Percentiles rank a stretch among this genome's conserved stretches.
These are phyloP conservation scores for Schoenoplectus tabernaemontani DNA, from an alignment of 202 grass and related monocot genomes.

Conservation along the genomic window DNA sequence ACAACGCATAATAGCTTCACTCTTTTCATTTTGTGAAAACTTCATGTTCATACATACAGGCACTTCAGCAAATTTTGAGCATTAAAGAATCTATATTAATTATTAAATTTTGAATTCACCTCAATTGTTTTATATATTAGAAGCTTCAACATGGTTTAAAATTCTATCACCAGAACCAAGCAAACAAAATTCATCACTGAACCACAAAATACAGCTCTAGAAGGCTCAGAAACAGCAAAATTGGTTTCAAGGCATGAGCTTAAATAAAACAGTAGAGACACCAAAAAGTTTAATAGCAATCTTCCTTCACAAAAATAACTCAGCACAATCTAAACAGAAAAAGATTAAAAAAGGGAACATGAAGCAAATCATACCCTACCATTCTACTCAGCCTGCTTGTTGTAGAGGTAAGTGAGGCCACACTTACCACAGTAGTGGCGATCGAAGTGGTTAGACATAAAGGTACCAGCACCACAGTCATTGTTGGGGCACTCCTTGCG, in stretches of 20 bases:
- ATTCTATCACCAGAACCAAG: neutral
- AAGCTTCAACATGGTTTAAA: neutral
- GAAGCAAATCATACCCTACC: neutral
- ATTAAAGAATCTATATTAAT: neutral
- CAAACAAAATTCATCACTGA: neutral
- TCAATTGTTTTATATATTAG: too few relatives aligned
- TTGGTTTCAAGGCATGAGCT: neutral
- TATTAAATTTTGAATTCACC: too few relatives aligned
- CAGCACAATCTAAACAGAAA: neutral
- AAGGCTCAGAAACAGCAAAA: neutral
- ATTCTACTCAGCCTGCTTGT: neutral
- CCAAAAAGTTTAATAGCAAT: constrained; percentile 1
- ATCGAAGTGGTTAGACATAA: constrained; percentile 98
- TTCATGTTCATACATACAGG: too few relatives aligned
- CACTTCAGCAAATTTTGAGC: too few relatives aligned
- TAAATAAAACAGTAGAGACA: neutral
- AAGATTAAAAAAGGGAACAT: neutral
- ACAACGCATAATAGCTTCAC: too few relatives aligned
- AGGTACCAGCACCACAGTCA: constrained; percentile 72
- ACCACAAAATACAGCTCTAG: neutral
- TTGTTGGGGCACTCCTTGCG: constrained; percentile 89
- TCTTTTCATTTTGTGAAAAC: too few relatives aligned
- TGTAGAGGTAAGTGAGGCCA: constrained; percentile 84
- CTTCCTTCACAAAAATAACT: neutral
- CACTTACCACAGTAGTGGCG: constrained; percentile 97